Base-by-base conservation (phyloP, 106 monocot genomes). In the Dendrobium chrysotoxum region DNA sequence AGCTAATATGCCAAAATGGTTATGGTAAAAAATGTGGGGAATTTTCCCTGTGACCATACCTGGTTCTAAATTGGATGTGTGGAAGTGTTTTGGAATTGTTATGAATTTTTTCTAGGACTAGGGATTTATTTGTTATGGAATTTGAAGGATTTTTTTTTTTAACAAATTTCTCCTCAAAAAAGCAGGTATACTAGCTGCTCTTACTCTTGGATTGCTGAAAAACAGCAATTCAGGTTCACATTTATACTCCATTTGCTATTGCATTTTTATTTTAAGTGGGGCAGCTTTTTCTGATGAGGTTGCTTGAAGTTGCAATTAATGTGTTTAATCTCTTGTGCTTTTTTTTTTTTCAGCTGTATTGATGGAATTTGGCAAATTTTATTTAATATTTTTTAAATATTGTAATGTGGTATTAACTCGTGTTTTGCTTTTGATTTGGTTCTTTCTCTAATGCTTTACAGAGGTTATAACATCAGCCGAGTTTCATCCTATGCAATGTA, bases 401-500 rank as follows among this genome's bases (percentile, higher is more conserved):
- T 38, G 16, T 54, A 44, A 78, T 53, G 12, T 57, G 30, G 31
- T 70, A 70, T 35, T 70, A 35, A 13, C 31, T 78, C 6, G 20
- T 35, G 6, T 74, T 74, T 74, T 74, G 0, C n/a, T 21, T 74
- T 40, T 42, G n/a, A 40, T 42, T 5, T 74, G 74, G n/a, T 4
- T 21, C 40, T 18, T 74, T 42, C 40, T 54, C 12, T 8, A 57
- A 79, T 83, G 16, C 46, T 82, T 74, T 82, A 41, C 84, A 91
- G 91, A 91, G 84, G 88, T 91, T 28, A 91, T 91, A 88, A 91
- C 91, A 75, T 88, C 84, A n/a, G 91, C 91, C 15, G 88, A 91
- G 75, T 91, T 91, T 57, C 91, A 91, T 80, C 98, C 98, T 42
- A 88, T 80, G 23, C 95, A 99, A 74, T 99, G 98, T 76, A 95